Evolutionary conservation across 2,329 filamentous ascomycete species (phyloP).

Genomic region (Xylaria digitata): DNA sequence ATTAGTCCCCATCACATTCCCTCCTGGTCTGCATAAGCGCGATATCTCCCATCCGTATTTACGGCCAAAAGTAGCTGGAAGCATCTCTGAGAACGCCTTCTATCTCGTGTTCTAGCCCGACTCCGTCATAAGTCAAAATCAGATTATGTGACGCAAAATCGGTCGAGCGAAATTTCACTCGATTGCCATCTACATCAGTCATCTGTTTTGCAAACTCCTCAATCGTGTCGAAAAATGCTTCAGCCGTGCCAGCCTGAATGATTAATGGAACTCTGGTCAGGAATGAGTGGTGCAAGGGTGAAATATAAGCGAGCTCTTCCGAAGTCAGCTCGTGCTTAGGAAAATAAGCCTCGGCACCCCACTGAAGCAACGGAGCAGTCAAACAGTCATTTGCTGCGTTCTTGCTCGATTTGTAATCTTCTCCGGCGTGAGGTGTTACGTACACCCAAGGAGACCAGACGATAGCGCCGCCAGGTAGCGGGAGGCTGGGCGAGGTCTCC

Average conservation of each 20-base stretch:
- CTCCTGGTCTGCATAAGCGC: too few species aligned
- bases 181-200: constrained; percentile 21
- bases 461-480: constrained; percentile 31
- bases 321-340: constrained; percentile 17
- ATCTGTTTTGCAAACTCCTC: constrained; percentile 35
- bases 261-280: constrained; percentile 26
- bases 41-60: neutral
- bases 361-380: constrained; percentile 21
- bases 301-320: constrained; percentile 37
- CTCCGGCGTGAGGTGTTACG: constrained; percentile 32
- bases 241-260: constrained; percentile 20
- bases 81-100: constrained; percentile 8
- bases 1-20: too few species aligned
- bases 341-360: constrained; percentile 34
- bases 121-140: constrained; percentile 15
- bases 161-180: constrained; percentile 18
- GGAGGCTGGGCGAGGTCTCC: constrained; percentile 25
- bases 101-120: constrained; percentile 16
- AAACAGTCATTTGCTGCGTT: constrained; percentile 23
- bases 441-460: constrained; percentile 40
- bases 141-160: constrained; percentile 29
- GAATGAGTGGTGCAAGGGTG: constrained; percentile 36
- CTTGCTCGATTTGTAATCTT: constrained; percentile 11
- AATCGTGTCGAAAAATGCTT: constrained; percentile 25
- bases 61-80: constrained; percentile 3